Percentiles rank a stretch among this genome's conserved stretches.
phyloP scores from a whole-genome alignment of 2,329 filamentous ascomycete genomes.

The Fusarium vanettenii region DNA sequence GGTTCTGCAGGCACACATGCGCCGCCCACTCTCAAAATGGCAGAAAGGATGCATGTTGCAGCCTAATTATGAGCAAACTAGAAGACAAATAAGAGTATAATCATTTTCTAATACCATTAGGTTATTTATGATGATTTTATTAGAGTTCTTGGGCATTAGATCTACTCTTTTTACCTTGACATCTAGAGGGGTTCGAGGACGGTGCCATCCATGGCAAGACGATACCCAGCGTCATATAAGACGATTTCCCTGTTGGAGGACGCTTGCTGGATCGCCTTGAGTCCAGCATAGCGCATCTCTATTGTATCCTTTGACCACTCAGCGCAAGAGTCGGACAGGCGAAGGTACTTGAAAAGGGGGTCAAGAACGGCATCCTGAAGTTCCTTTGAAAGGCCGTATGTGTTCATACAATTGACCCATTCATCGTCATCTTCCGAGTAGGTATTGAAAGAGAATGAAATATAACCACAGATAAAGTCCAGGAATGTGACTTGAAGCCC shows the following conservation, averaged over 20 bases:
- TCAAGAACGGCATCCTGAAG: constrained; percentile 34
- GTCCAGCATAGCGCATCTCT: constrained; percentile 28
- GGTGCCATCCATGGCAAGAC: neutral
- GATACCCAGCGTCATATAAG: neutral
- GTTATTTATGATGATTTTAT: too few relatives aligned
- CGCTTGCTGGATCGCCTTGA: constrained; percentile 9
- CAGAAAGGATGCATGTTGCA: too few relatives aligned
- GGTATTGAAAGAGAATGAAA: constrained; percentile 4
- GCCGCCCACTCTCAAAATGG: too few relatives aligned
- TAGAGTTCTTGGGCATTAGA: too few relatives aligned
- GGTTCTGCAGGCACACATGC: too few relatives aligned
- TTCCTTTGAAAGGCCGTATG: constrained; percentile 8
- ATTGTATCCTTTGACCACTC: constrained; percentile 30
- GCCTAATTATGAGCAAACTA: too few relatives aligned
- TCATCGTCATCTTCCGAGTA: constrained; percentile 4
- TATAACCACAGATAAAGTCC: constrained; percentile 18
- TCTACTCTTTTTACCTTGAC: too few relatives aligned
- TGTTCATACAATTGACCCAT: constrained; percentile 13
- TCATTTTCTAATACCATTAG: too few relatives aligned
- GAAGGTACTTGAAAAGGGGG: constrained; percentile 22
- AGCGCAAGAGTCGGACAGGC: constrained; percentile 19
- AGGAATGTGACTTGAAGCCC: constrained; percentile 14
- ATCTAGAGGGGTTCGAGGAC: neutral
- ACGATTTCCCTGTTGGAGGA: neutral
- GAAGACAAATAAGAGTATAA: too few relatives aligned